Conservation (phyloP, 305 asterid genomes). For the Salvia sclarea region DNA sequence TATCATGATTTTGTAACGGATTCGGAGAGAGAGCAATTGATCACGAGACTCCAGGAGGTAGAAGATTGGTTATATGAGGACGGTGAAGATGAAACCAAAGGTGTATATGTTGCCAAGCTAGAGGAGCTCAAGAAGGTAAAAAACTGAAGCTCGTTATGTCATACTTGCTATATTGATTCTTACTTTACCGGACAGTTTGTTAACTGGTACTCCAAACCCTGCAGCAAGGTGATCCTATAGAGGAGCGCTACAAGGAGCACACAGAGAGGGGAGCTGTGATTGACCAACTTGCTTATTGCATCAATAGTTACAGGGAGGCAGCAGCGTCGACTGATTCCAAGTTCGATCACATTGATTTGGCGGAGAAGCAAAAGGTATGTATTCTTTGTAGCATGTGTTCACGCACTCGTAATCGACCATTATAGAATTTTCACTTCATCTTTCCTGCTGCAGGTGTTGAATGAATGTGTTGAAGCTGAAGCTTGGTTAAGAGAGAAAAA, state of each 20-base stretch:
- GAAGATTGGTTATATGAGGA: slow-evolving; percentile 98
- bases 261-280: slow-evolving; percentile 72
- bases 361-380: slow-evolving; percentile 63
- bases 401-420: too few species aligned
- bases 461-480: slow-evolving; percentile 84
- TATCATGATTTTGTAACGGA: slow-evolving; percentile 71
- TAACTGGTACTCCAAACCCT: slow-evolving; percentile 7
- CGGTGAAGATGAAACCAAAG: slow-evolving; percentile 96
- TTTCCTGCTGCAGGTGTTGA: slow-evolving; percentile 63
- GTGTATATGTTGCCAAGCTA: slow-evolving; percentile 85
- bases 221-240: slow-evolving; percentile 96
- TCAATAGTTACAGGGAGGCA: slow-evolving; percentile 81
- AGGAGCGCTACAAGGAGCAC: slow-evolving; percentile 80
- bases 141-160: neutral
- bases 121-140: slow-evolving; percentile 90
- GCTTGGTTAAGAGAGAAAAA: slow-evolving; percentile 89
- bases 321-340: slow-evolving; percentile 71
- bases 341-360: slow-evolving; percentile 85
- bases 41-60: slow-evolving; percentile 72
- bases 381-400: neutral
- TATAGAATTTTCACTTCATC: neutral
- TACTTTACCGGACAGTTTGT: neutral
- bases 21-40: slow-evolving; percentile 71
- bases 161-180: neutral
- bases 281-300: slow-evolving; percentile 67